Percentiles rank a stretch among this genome's conserved stretches.
phyloP scores from a whole-genome alignment of 192 early-diverging fungal species.

The Backusella morwellensis region DNA sequence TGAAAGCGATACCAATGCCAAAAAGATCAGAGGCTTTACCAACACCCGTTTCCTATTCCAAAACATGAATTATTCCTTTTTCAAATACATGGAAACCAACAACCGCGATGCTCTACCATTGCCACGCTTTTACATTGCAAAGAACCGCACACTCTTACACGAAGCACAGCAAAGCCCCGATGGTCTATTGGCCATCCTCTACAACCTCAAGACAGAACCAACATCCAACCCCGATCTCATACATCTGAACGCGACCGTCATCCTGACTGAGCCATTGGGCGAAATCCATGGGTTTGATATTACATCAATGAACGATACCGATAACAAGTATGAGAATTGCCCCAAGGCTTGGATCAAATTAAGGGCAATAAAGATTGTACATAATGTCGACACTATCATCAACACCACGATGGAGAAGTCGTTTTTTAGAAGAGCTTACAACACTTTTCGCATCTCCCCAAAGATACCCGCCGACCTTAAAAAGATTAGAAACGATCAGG shows the following conservation, averaged over 20 bases:
- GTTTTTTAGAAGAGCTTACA: slow-evolving; percentile 20
- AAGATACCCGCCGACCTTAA: slow-evolving; percentile 16
- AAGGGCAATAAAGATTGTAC: slow-evolving; percentile 12
- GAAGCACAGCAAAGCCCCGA: slow-evolving; percentile 17
- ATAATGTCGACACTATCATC: slow-evolving; percentile 13
- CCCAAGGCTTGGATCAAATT: slow-evolving; percentile 39
- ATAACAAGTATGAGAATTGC: slow-evolving; percentile 12
- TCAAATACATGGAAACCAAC: neutral
- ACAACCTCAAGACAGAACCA: neutral
- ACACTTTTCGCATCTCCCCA: slow-evolving; percentile 15
- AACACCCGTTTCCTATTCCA: slow-evolving; percentile 8
- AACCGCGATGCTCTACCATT: slow-evolving; percentile 3
- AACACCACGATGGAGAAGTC: slow-evolving; percentile 23
- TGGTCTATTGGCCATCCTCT: slow-evolving; percentile 7
- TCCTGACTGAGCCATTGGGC: slow-evolving; percentile 11
- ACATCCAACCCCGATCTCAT: neutral
- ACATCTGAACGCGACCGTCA: slow-evolving; percentile 5
- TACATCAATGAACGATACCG: neutral
- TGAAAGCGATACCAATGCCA: neutral
- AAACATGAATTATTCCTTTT: slow-evolving; percentile 13
- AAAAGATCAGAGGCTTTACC: slow-evolving; percentile 2
- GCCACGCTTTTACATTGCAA: slow-evolving; percentile 30
- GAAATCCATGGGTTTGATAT: slow-evolving; percentile 12
- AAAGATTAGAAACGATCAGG: slow-evolving; percentile 12
- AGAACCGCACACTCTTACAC: slow-evolving; percentile 32